Base-by-base conservation (phyloP, 2,329 filamentous ascomycete genomes). In the Ramichloridium luteum region DNA sequence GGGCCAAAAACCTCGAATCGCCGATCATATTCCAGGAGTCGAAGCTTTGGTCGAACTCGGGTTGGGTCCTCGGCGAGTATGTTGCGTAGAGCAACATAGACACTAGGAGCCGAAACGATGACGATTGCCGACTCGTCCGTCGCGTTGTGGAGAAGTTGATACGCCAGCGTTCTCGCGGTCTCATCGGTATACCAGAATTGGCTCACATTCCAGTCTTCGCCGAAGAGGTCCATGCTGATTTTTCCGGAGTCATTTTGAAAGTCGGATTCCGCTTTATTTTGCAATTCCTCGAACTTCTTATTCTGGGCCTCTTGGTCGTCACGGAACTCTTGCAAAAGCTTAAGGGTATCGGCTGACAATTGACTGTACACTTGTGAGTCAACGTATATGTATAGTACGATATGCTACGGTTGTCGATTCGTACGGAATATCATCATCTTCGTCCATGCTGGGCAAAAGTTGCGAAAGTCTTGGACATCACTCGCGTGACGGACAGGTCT, bases 181-280 rank as follows among this genome's bases (percentile, higher is more conserved):
- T 76, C 70, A 32, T 85, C 75, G 6, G 72, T 74, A 23, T 62
- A 81, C 81, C 82, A 90, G 49, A 90, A 90, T 57, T 45, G 42
- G 22, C 72, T 79, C 48, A 78, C 71, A 49, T 86, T 82, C 82
- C 82, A 90, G 55, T 88, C 77, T 56, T 88, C 82, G 1, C 66
- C 65, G 47, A 88, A 90, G 1, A 69, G 62, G 16, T 80, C 72
- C 71, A 88, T 88, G 25, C 59, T 67, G 18, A 72, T 44, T 27
- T 56, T 56, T 29, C 38, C 40, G 25, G 47, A 32, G 16, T 37
- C 38, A 13, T 54, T 51, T 8, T 59, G 54, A 37, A 65, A 64
- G 10, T 67, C 62, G 28, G 68, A 60, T 49, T 80, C 76, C 1
- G 74, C 72, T 20, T 66, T 62, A 8, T 62, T 59, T 55, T 75